Conservation (phyloP, 2,329 filamentous ascomycete species). For the Ceratocystiopsis brevicomis region DNA sequence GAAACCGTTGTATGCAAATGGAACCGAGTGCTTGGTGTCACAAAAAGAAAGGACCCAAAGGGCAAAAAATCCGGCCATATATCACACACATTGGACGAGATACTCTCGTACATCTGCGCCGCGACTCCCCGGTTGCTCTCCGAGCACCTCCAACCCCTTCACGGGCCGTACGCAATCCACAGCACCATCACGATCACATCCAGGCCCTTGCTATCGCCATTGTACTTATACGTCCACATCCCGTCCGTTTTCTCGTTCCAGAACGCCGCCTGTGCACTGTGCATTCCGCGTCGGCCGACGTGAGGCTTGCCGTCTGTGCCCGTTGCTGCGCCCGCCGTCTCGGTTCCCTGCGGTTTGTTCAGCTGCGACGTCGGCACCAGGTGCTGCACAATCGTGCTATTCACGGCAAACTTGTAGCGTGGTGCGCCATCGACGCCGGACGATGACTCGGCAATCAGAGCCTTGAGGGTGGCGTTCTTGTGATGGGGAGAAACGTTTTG, state of each 20-base stretch:
- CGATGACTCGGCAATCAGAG: constrained; percentile 57
- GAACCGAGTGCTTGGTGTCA: too few relatives aligned
- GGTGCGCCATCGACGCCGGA: constrained; percentile 30
- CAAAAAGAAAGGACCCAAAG: too few relatives aligned
- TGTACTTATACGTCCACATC: constrained; percentile 79
- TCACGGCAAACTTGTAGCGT: constrained; percentile 83
- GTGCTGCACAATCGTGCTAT: constrained; percentile 97
- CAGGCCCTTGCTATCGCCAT: constrained; percentile 47
- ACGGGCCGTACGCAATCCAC: constrained; percentile 41
- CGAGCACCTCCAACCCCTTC: too few relatives aligned
- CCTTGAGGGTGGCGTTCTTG: constrained; percentile 58
- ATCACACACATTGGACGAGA: too few relatives aligned
- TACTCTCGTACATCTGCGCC: neutral
- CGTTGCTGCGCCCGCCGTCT: constrained; percentile 23
- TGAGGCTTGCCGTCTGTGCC: constrained; percentile 48
- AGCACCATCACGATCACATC: constrained; percentile 56
- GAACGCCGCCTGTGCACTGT: constrained; percentile 67
- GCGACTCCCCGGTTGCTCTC: neutral
- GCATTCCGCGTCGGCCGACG: constrained; percentile 76
- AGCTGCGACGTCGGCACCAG: constrained; percentile 47
- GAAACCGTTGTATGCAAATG: too few relatives aligned
- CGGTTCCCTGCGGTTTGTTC: constrained; percentile 38
- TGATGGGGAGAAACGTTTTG: neutral
- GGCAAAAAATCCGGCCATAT: too few relatives aligned
- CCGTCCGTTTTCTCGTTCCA: constrained; percentile 85